Base-by-base conservation (phyloP, 352 stramenopile genomes). In the Phytopythium boreale region DNA sequence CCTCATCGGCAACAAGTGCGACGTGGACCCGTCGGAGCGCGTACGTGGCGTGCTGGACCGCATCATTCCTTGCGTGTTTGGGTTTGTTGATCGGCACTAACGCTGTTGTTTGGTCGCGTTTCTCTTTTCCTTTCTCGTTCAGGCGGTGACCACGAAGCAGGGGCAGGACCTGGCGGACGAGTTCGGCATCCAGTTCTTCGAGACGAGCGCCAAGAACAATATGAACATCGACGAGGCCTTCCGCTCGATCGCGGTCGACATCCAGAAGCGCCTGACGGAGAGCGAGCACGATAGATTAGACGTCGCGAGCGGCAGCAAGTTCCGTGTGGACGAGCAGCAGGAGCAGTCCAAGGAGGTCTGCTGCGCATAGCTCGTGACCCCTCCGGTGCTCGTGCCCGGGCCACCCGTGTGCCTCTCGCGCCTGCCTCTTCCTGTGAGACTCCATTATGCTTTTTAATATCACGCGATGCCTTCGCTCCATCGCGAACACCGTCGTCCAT, bases 1-100 rank as follows among this genome's bases (percentile, higher is more conserved):
- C 44, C 83, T 99, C 11, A 96, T 99, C 29, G 98, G 97, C 55
- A 99, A 99, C 89, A 99, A 99, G 80, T 98, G 92, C 66, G 98
- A 99, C 80, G 88, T 99, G 22, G 88, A 98, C 66, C 76, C 82
- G n/a, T 97, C 93, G 12, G 90, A 99, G 68, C 93, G 98, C 71
- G 94, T 98, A 65, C 61, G 84, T 75, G 49, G n/a, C 37, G 52
- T 41, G 41, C 19, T 50, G 14, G 34, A 39, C 7, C 4, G 34
- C 34, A 39, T 14, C 34, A 7, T 1, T 14, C 34, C 34, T 24
- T 22, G 17, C 55, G 4, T 49, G 59, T 22, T 58, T 62, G 34
- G 59, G 17, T 43, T 29, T 31, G 29, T 31, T 46, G 26, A 47
- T 17, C 71, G 37, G 49, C 68, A 63, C 59, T 74, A 19, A 75